Evolutionary conservation across 176 grass and related monocot genomes (phyloP).

Genomic region (Oryza punctata): DNA sequence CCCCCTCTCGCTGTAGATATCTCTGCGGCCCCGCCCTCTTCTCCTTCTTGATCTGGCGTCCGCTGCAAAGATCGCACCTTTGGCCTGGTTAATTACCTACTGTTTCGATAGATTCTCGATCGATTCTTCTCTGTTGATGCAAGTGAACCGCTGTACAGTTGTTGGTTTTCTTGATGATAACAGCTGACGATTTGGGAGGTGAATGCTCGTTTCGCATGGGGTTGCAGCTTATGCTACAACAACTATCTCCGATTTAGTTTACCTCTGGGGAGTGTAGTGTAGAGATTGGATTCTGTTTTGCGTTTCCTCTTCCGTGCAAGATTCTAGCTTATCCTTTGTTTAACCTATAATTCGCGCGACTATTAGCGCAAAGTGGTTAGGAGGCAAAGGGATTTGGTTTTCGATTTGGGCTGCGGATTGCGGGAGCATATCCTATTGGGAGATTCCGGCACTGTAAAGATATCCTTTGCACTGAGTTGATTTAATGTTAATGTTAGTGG

Average conservation of each 20-base stretch:
- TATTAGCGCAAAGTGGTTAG: conserved; percentile 23
- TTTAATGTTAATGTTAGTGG: conserved; percentile 38
- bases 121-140: conserved; percentile 1
- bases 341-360: not conserved
- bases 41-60: too few relatives aligned
- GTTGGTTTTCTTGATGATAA: not conserved
- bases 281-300: conserved; percentile 5
- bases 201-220: not conserved
- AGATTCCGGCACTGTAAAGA: conserved; percentile 27
- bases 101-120: not conserved
- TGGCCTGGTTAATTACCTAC: too few relatives aligned
- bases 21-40: too few relatives aligned
- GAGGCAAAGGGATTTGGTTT: not conserved
- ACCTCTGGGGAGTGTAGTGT: not conserved
- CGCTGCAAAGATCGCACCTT: too few relatives aligned
- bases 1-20: too few relatives aligned
- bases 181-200: not conserved
- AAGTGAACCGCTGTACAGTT: not conserved
- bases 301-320: not conserved
- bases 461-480: conserved; percentile 2
- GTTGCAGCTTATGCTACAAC: not conserved
- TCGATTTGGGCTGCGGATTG: conserved; percentile 13
- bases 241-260: not conserved
- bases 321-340: conserved; percentile 35
- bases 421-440: conserved; percentile 30